A percentile compares a stretch with the other conserved stretches of the same genome.
These are phyloP conservation scores for Fusarium nematophilum DNA, from an alignment of 2,329 filamentous ascomycete species.

Conservation along the genomic window DNA sequence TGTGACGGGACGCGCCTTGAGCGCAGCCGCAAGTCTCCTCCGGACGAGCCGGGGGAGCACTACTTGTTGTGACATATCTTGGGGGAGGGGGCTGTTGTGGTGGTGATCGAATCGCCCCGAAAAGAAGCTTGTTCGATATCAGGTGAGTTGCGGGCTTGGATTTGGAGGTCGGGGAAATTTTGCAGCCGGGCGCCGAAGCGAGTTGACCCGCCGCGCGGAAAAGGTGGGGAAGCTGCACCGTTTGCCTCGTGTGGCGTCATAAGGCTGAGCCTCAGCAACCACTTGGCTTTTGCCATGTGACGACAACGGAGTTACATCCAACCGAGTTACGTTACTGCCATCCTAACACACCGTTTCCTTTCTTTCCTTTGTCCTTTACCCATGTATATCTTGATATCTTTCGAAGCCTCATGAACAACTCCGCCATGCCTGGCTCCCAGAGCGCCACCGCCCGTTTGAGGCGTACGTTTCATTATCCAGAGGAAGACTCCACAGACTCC, in stretches of 20 bases:
- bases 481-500: conserved; percentile 61
- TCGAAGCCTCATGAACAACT: neutral
- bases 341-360: neutral
- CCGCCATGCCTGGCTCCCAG: conserved; percentile 40
- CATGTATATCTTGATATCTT: neutral
- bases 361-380: neutral
- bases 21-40: conserved; percentile 40
- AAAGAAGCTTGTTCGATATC: conserved; percentile 18
- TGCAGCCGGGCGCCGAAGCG: conserved; percentile 37
- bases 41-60: conserved; percentile 42
- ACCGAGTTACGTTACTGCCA: neutral
- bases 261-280: conserved; percentile 41
- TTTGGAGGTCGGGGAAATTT: conserved; percentile 42
- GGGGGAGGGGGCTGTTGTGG: too few species aligned
- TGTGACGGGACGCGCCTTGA: conserved; percentile 31
- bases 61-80: conserved; percentile 38
- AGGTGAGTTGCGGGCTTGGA: conserved; percentile 33
- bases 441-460: conserved; percentile 70
- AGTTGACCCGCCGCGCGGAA: conserved; percentile 23
- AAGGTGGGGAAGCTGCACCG: neutral
- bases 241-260: conserved; percentile 42
- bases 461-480: conserved; percentile 82
- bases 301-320: conserved; percentile 20
- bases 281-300: conserved; percentile 35
- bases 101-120: conserved; percentile 3